Percentiles rank a stretch among this genome's conserved stretches.
phyloP scores from a whole-genome alignment of 2,329 filamentous ascomycete genomes.

The Colletotrichum musae region DNA sequence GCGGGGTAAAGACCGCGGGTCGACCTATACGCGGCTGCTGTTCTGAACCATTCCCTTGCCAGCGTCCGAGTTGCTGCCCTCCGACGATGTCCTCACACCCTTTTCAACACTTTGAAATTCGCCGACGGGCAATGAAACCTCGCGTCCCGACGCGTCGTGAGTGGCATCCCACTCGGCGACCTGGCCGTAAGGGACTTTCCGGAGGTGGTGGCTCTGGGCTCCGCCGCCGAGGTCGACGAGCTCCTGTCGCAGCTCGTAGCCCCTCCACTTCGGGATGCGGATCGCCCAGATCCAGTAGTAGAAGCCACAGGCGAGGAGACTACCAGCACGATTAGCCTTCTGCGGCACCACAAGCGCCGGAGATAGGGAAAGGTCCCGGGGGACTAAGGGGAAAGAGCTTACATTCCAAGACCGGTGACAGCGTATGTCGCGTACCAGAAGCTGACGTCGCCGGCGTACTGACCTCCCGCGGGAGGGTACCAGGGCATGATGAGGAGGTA shows the following conservation, averaged over 20 bases:
- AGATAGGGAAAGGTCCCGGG: not conserved
- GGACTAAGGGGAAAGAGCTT: conserved; percentile 56
- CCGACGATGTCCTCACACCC: not conserved
- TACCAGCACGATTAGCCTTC: conserved; percentile 44
- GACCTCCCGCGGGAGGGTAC: conserved; percentile 75
- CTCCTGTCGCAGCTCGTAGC: conserved; percentile 70
- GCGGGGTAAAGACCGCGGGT: too few relatives aligned
- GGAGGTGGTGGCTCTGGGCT: conserved; percentile 60
- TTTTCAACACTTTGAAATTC: conserved; percentile 1
- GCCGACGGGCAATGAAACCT: not conserved
- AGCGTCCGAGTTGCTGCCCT: conserved; percentile 5
- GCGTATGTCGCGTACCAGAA: conserved; percentile 83
- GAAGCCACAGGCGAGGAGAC: conserved; percentile 64
- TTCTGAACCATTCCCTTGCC: not conserved
- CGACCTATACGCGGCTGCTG: not conserved
- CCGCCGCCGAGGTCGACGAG: conserved; percentile 55
- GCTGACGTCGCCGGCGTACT: conserved; percentile 74
- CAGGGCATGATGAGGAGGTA: conserved; percentile 80
- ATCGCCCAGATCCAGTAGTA: conserved; percentile 74
- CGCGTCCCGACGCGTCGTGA: conserved; percentile 64
- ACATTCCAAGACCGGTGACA: conserved; percentile 75
- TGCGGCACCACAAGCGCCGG: not conserved
- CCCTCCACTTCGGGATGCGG: conserved; percentile 63
- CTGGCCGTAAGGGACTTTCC: conserved; percentile 66
- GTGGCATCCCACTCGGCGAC: conserved; percentile 69